These are phyloP conservation scores for Solanum tarapatanum DNA, from an alignment of 257 asterid genomes.

Conservation along the genomic window DNA sequence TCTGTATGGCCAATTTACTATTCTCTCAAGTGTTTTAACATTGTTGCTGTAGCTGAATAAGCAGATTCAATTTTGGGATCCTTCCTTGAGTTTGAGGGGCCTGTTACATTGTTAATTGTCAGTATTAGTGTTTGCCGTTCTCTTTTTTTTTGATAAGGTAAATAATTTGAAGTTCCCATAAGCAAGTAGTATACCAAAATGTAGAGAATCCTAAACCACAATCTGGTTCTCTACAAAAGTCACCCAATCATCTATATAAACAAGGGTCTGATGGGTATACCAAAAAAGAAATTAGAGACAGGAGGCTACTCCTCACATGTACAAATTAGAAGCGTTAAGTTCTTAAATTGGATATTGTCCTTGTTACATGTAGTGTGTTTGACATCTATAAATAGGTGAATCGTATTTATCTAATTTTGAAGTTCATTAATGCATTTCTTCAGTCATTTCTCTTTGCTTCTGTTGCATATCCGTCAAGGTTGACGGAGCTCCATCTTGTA, in stretches of 20 bases:
- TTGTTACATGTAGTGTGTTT: background rate
- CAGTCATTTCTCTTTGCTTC: background rate
- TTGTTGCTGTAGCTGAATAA: background rate
- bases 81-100: background rate
- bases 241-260: background rate
- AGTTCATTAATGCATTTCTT: background rate
- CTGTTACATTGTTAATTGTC: background rate
- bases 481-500: background rate
- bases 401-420: background rate
- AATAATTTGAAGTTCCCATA: background rate
- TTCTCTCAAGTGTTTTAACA: background rate
- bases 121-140: background rate
- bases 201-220: background rate
- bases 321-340: background rate
- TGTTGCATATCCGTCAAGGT: background rate
- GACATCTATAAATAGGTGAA: background rate
- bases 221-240: background rate
- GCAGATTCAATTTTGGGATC: background rate
- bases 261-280: background rate
- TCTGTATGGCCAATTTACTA: background rate
- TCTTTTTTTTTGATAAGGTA: background rate
- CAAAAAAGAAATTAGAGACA: background rate
- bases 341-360: background rate
- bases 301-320: background rate
- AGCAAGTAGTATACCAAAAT: background rate